Conservation (phyloP, 140 eudicot genomes). For the Flaveria floridana region DNA sequence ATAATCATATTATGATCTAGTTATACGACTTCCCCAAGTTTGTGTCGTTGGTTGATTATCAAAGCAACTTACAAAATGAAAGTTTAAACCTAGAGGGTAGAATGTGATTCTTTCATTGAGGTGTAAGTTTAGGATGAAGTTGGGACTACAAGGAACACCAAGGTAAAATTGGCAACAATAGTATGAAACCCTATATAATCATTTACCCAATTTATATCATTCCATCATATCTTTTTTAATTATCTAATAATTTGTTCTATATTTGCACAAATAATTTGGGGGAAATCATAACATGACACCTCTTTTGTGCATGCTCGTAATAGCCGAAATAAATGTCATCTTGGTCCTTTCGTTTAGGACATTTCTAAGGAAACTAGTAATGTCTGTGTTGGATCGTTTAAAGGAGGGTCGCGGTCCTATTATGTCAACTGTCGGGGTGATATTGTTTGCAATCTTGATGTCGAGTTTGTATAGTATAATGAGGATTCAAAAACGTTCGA, state of each 20-base stretch:
- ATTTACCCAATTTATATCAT: not conserved
- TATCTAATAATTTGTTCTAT: not conserved
- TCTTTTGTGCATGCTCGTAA: constrained; percentile 32
- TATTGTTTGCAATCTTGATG: constrained; percentile 53
- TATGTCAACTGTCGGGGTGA: constrained; percentile 46
- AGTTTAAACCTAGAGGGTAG: constrained; percentile 25
- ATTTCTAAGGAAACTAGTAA: constrained; percentile 58
- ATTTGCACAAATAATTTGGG: not conserved
- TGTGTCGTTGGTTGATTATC: not conserved
- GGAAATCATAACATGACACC: constrained; percentile 30
- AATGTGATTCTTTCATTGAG: constrained; percentile 42
- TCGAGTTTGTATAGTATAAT: constrained; percentile 49
- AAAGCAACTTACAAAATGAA: constrained; percentile 28
- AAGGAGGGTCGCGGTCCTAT: constrained; percentile 34
- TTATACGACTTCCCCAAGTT: not conserved
- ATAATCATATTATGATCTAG: not conserved
- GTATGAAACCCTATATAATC: constrained; percentile 9
- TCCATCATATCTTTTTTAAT: not conserved
- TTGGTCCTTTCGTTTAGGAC: constrained; percentile 55
- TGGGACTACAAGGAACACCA: constrained; percentile 22
- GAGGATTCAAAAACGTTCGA: constrained; percentile 56
- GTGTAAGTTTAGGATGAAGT: constrained; percentile 31
- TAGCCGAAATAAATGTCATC: constrained; percentile 48
- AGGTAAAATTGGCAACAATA: constrained; percentile 13
- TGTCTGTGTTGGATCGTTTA: constrained; percentile 37